Conservation (phyloP, 1,284 basidiomycete species). For the Pseudozyma sp. region DNA sequence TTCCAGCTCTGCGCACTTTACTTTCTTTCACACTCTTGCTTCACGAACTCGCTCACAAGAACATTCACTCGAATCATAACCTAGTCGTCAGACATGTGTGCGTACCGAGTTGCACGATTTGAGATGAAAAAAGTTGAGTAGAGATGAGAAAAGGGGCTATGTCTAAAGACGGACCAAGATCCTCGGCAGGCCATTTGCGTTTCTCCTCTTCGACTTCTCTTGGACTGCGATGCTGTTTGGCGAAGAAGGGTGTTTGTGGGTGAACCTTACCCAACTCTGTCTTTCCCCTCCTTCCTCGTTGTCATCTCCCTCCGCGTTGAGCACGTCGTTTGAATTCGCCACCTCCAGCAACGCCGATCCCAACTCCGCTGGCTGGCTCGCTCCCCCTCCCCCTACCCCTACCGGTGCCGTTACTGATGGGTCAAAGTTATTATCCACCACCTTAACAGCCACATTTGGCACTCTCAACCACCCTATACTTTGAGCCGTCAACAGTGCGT, state of each 20-base stretch:
- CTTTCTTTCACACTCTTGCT: neutral
- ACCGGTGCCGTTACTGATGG: too few species aligned
- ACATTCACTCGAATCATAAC: too few species aligned
- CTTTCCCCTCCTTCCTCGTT: neutral
- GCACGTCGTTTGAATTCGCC: neutral
- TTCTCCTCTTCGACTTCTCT: neutral
- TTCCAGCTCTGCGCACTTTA: too few species aligned
- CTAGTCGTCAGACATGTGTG: neutral
- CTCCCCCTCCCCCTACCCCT: too few species aligned
- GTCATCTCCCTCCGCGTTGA: neutral
- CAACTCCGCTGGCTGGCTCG: too few species aligned
- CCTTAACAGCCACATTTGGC: constrained; percentile 8
- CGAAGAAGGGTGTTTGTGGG: neutral
- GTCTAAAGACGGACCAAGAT: neutral
- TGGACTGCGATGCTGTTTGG: too few species aligned
- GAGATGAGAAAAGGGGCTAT: too few species aligned
- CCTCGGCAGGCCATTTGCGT: neutral
- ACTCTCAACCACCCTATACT: constrained; percentile 2
- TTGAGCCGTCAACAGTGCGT: constrained; percentile 20
- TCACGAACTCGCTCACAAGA: neutral
- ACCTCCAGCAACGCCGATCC: neutral
- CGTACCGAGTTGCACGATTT: too few species aligned
- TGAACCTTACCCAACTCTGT: neutral
- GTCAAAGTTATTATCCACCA: neutral
- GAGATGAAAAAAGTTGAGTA: too few species aligned